These are phyloP conservation scores for Saccharomycopsis synnaedendra DNA, from an alignment of 805 yeast species.

Conservation along the genomic window DNA sequence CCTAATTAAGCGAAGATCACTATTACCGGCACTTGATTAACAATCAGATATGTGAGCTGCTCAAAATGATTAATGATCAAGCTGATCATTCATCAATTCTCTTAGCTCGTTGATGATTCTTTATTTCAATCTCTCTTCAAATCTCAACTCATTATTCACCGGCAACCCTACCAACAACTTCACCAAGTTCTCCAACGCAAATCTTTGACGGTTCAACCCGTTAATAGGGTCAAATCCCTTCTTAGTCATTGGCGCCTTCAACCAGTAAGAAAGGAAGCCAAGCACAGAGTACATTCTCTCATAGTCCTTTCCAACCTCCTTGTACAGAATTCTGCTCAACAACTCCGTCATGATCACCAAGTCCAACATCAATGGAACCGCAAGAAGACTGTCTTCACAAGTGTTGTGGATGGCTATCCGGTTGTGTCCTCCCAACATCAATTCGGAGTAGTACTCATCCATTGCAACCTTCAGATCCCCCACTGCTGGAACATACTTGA, in stretches of 20 bases:
- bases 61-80: too few relatives aligned
- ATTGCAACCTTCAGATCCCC: slow-evolving; percentile 96
- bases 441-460: slow-evolving; percentile 96
- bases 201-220: slow-evolving; percentile 90
- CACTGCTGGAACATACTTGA: slow-evolving; percentile 87
- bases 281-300: slow-evolving; percentile 74
- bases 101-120: background rate
- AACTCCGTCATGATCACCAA: slow-evolving; percentile 85
- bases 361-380: slow-evolving; percentile 90
- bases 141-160: slow-evolving; percentile 81
- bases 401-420: slow-evolving; percentile 89
- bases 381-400: slow-evolving; percentile 90
- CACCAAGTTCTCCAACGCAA: slow-evolving; percentile 82
- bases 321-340: slow-evolving; percentile 75
- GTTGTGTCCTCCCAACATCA: slow-evolving; percentile 97
- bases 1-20: too few relatives aligned
- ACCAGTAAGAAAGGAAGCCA: slow-evolving; percentile 86
- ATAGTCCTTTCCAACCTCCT: slow-evolving; percentile 41
- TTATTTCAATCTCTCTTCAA: slow-evolving; percentile 70
- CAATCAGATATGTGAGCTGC: too few relatives aligned
- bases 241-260: slow-evolving; percentile 91
- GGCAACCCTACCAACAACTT: slow-evolving; percentile 86
- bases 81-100: too few relatives aligned
- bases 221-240: slow-evolving; percentile 85
- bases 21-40: too few relatives aligned